These are phyloP conservation scores for Cenchrus fungigraminus DNA, from an alignment of 176 grass and related monocot genomes.

Conservation along the genomic window DNA sequence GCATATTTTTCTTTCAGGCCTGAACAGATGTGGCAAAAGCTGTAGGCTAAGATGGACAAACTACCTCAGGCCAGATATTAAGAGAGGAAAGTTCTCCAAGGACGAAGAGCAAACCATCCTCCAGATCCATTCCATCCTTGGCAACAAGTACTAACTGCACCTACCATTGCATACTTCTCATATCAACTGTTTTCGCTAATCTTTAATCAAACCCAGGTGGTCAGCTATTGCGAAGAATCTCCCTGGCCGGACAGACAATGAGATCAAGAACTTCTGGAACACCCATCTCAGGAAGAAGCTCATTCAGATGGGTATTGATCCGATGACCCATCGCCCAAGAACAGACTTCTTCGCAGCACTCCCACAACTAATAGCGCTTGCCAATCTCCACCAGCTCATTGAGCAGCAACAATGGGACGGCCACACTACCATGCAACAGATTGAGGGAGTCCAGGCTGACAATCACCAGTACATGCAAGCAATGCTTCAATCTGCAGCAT, in stretches of 20 bases:
- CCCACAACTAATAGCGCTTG: constrained; percentile 63
- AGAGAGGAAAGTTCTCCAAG: constrained; percentile 72
- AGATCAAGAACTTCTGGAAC: constrained; percentile 99
- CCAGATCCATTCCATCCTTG: constrained; percentile 65
- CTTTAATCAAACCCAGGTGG: constrained; percentile 58
- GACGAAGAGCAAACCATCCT: constrained; percentile 83
- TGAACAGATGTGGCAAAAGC: constrained; percentile 89
- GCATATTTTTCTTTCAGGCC: constrained; percentile 35
- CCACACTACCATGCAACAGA: constrained; percentile 39
- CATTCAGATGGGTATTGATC: constrained; percentile 86
- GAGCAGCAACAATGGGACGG: constrained; percentile 38
- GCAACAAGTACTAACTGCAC: constrained; percentile 68
- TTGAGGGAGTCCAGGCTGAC: constrained; percentile 38
- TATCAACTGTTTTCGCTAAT: constrained; percentile 36
- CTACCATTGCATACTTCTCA: background rate
- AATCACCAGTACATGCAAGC: constrained; percentile 38
- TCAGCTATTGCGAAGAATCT: constrained; percentile 76
- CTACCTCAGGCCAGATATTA: constrained; percentile 80
- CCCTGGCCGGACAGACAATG: constrained; percentile 76
- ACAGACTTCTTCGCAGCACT: constrained; percentile 67
- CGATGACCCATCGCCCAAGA: constrained; percentile 74
- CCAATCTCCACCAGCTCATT: constrained; percentile 51
- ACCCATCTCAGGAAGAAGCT: constrained; percentile 86
- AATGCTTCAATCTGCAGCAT: constrained; percentile 10
- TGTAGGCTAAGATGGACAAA: constrained; percentile 86